Percentiles rank a stretch among this genome's conserved stretches.
phyloP scores from a whole-genome alignment of 345 rosid genomes.

The Citrus australasica region DNA sequence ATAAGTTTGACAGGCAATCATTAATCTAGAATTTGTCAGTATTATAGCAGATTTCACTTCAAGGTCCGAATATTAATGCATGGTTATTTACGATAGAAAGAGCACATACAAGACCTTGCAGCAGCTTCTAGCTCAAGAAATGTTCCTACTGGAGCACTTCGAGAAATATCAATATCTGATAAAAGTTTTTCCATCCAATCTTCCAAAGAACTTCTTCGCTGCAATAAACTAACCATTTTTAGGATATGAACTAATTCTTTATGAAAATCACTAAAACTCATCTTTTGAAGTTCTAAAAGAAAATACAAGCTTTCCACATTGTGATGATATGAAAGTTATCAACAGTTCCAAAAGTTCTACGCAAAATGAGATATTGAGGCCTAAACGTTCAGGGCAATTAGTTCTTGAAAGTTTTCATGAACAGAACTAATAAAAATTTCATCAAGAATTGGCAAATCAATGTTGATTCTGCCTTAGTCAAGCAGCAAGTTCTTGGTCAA shows the following conservation, averaged over 20 bases:
- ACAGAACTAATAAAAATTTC: background rate
- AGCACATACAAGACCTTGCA: slow-evolving; percentile 83
- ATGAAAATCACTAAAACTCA: background rate
- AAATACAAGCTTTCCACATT: background rate
- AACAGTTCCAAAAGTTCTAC: background rate
- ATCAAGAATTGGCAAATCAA: background rate
- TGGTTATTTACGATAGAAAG: slow-evolving; percentile 6
- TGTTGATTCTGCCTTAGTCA: background rate
- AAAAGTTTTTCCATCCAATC: slow-evolving; percentile 88
- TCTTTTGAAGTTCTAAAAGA: background rate
- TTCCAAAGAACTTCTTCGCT: slow-evolving; percentile 87
- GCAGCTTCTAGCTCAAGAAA: slow-evolving; percentile 98
- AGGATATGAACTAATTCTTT: slow-evolving; percentile 33
- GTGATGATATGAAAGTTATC: background rate
- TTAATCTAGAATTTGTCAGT: slow-evolving; percentile 4
- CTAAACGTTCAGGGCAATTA: background rate
- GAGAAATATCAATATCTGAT: slow-evolving; percentile 81
- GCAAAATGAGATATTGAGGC: background rate
- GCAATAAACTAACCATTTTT: slow-evolving; percentile 51
- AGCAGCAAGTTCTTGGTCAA: background rate
- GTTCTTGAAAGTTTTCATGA: background rate
- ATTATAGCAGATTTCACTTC: slow-evolving; percentile 2
- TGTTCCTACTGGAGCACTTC: slow-evolving; percentile 68
- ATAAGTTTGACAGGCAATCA: slow-evolving; percentile 12
- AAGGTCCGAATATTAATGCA: background rate